Evolutionary conservation across 495 filamentous ascomycete genomes (phyloP), one percentile per base, ranked within the genome.

Genomic region (Apodospora peruviana): DNA sequence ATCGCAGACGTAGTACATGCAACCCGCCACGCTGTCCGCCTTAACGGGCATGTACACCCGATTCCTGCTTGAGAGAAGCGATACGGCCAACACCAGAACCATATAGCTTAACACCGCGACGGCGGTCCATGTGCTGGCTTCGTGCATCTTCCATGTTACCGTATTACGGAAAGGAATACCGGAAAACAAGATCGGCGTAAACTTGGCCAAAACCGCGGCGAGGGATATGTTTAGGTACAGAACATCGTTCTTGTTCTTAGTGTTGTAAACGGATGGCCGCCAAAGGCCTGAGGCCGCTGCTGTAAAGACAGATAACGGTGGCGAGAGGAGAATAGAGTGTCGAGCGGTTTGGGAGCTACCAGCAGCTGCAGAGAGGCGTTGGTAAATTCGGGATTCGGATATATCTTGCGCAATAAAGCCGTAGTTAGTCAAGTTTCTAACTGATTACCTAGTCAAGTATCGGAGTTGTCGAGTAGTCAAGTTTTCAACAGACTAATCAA

Each of bases 121-220:
- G n/a, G 61, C 56, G 17, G 64, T 45, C 57, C 63, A 70, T 2
- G 52, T 63, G 19, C 63, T 66, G 4, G 64, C 47, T 5, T 46
- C 37, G 50, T 65, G 64, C 11, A 58, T 57, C 3, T 54, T 51
- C 35, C 51, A 66, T 20, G 62, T 67, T 42, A 65, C 55, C 7
- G 58, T 70, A 12, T 62, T 51, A n/a, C 51, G 59, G 55, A 59
- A 72, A 2, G 65, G 71, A 7, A 74, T 58, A 35, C 66, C 67
- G 58, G 52, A 43, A 0, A 74, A 50, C 23, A 65, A 60, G 40
- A 72, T 62, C 12, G 68, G 63, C 3, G 66, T 56, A 22, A 62
- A 60, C 47, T 74, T 67, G 27, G 65, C 61, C 0, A 68, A 55
- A 40, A 73, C 55, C 1, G 67, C 58, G 8, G 66, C 53, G 16